These are phyloP conservation scores for Amniculicola lignicola DNA, from an alignment of 495 filamentous ascomycete genomes.

Conservation along the genomic window DNA sequence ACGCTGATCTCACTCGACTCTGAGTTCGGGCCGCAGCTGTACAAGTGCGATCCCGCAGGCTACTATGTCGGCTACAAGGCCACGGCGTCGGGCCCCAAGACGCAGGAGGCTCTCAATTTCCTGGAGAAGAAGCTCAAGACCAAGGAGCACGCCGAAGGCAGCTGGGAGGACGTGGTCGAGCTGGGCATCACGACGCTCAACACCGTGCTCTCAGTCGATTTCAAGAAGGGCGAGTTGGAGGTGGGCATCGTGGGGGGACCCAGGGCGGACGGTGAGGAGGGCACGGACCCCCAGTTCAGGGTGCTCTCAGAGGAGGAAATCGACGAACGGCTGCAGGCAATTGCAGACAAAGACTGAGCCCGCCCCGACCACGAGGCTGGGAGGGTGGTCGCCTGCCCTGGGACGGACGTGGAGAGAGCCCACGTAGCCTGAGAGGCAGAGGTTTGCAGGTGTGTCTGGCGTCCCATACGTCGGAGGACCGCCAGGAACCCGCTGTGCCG, in stretches of 20 bases:
- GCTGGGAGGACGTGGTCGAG: conserved; percentile 97
- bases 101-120: conserved; percentile 95
- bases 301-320: conserved; percentile 96
- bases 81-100: conserved; percentile 92
- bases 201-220: conserved; percentile 95
- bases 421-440: not conserved
- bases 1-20: conserved; percentile 91
- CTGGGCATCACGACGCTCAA: conserved; percentile 90
- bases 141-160: conserved; percentile 89
- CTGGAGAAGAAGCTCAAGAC: conserved; percentile 99
- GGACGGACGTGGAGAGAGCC: not conserved
- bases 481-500: conserved; percentile 6
- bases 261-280: conserved; percentile 71
- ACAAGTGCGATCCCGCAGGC: conserved; percentile 96
- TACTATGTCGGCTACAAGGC: conserved; percentile 99
- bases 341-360: conserved; percentile 91
- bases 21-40: conserved; percentile 92
- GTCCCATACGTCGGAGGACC: conserved; percentile 11
- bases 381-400: conserved; percentile 12
- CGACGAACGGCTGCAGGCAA: conserved; percentile 94
- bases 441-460: too few species aligned
- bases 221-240: conserved; percentile 98
- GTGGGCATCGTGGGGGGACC: conserved; percentile 93
- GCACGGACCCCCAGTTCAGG: conserved; percentile 73
- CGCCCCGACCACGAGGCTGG: conserved; percentile 13